Evolutionary conservation across 495 filamentous ascomycete genomes (phyloP).

Genomic region (Talaromyces trachyspermus): DNA sequence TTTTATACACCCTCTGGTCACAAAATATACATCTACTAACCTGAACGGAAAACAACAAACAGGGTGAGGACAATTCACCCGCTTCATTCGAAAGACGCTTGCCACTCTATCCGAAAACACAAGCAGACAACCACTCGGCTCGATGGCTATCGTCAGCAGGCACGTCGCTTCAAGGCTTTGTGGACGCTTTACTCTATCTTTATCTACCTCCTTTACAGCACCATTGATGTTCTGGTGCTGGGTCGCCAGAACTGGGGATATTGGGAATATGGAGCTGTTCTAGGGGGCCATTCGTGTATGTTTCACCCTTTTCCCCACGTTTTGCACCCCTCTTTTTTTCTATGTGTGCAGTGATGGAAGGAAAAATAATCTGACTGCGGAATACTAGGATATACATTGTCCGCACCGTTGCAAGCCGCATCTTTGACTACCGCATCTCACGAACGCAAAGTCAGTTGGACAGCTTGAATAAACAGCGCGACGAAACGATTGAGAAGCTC

Average conservation of each 20-base stretch:
- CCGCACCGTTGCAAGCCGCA: slow-evolving; percentile 50
- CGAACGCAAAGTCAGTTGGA: slow-evolving; percentile 61
- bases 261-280: slow-evolving; percentile 66
- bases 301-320: too few relatives aligned
- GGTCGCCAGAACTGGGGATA: slow-evolving; percentile 75
- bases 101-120: slow-evolving; percentile 77
- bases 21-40: background rate
- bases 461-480: slow-evolving; percentile 64
- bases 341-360: background rate
- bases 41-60: slow-evolving; percentile 8
- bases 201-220: slow-evolving; percentile 76
- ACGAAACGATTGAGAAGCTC: slow-evolving; percentile 84
- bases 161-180: slow-evolving; percentile 73
- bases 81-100: slow-evolving; percentile 84
- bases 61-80: slow-evolving; percentile 79
- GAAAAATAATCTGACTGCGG: background rate
- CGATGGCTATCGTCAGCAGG: slow-evolving; percentile 58
- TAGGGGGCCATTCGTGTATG: slow-evolving; percentile 75
- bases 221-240: slow-evolving; percentile 73
- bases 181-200: slow-evolving; percentile 87
- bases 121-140: slow-evolving; percentile 60
- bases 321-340: too few relatives aligned
- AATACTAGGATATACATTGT: slow-evolving; percentile 56
- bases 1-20: background rate
- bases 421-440: slow-evolving; percentile 76